These are phyloP conservation scores for Ophiostoma perfectum DNA, from an alignment of 2,329 filamentous ascomycete genomes.

Conservation along the genomic window DNA sequence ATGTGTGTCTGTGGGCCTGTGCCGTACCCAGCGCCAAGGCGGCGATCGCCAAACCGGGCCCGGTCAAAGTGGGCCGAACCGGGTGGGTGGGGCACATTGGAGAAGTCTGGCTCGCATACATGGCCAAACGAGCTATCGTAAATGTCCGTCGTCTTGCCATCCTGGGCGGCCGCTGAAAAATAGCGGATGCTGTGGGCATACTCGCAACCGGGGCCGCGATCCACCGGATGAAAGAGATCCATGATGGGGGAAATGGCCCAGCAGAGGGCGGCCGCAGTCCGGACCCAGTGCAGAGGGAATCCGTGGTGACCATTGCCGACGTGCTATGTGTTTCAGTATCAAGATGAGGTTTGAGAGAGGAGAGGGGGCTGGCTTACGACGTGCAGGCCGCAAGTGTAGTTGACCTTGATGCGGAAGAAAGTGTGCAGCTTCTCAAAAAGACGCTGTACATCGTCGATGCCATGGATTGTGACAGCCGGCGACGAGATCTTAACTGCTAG, in stretches of 20 bases:
- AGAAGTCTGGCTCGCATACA: neutral
- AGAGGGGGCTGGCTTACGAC: slow-evolving; percentile 15
- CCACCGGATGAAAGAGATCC: slow-evolving; percentile 17
- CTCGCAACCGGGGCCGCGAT: slow-evolving; percentile 4
- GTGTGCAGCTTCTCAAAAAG: neutral
- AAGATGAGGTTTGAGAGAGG: no score
- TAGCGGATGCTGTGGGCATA: slow-evolving; percentile 13
- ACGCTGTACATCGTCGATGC: neutral
- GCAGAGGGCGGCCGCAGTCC: slow-evolving; percentile 11
- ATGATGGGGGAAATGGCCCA: slow-evolving; percentile 17
- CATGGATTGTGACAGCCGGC: neutral
- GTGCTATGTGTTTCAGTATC: slow-evolving; percentile 8
- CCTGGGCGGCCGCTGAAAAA: slow-evolving; percentile 15
- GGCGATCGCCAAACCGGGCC: neutral
- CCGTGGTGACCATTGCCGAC: slow-evolving; percentile 9
- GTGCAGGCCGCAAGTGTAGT: slow-evolving; percentile 17
- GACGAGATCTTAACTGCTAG: slow-evolving; percentile 15
- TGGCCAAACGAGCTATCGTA: neutral
- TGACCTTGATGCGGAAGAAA: slow-evolving; percentile 12
- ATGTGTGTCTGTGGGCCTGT: neutral
- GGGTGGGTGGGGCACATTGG: neutral
- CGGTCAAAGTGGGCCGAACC: neutral
- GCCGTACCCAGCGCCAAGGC: neutral
- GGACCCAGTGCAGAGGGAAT: slow-evolving; percentile 16
- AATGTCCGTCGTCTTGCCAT: neutral